phyloP scores from a whole-genome alignment of 2,329 filamentous ascomycete species.

The Pestalotiopsis sp. region DNA sequence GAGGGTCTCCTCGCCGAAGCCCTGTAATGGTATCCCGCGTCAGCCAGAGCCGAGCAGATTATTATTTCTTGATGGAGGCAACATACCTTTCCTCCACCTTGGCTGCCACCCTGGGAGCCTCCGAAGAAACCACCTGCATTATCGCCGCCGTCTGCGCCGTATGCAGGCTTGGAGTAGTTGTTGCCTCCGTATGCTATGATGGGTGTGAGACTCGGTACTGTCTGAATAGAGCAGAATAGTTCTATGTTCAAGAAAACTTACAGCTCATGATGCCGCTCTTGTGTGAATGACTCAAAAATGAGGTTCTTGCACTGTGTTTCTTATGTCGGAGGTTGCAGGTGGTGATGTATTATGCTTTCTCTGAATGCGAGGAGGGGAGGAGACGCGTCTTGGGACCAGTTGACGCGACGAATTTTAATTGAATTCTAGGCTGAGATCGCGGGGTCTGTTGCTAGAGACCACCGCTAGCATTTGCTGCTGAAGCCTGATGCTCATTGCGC shows the following conservation, averaged over 20 bases:
- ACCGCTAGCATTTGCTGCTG: neutral
- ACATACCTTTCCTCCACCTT: slow-evolving; percentile 36
- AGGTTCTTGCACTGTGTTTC: neutral
- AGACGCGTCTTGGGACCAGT: slow-evolving; percentile 11
- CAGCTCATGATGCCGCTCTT: slow-evolving; percentile 4
- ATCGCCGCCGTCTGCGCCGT: slow-evolving; percentile 46
- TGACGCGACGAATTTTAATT: slow-evolving; percentile 19
- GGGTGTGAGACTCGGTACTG: neutral
- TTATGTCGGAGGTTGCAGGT: neutral
- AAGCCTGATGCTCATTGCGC: neutral
- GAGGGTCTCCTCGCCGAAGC: slow-evolving; percentile 80
- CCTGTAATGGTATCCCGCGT: slow-evolving; percentile 36
- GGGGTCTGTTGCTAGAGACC: slow-evolving; percentile 8
- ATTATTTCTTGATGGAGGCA: neutral
- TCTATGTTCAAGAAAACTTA: neutral
- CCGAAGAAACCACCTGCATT: slow-evolving; percentile 63
- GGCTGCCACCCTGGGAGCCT: slow-evolving; percentile 64
- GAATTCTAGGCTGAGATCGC: slow-evolving; percentile 14
- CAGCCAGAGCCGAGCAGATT: neutral
- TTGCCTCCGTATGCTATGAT: slow-evolving; percentile 1
- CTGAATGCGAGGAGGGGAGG: slow-evolving; percentile 2
- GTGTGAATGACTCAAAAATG: neutral
- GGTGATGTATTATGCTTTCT: neutral
- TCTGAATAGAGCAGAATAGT: neutral
- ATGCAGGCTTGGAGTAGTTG: slow-evolving; percentile 11